Base-by-base conservation (phyloP, 176 grass and related monocot genomes). In the Chloris gayana region DNA sequence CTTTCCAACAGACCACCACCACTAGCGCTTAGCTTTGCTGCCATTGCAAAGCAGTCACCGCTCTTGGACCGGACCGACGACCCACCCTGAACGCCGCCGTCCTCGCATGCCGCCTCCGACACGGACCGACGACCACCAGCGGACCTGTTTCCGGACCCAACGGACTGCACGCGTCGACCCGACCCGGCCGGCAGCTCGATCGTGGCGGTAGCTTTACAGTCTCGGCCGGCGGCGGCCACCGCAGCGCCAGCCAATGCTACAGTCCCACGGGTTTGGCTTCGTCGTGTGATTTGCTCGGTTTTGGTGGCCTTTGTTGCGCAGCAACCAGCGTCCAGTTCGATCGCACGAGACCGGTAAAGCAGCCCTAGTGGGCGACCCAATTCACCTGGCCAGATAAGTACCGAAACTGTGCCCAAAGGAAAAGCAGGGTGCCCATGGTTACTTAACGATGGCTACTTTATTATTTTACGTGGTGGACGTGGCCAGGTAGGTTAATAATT, bases 1-100 rank as follows among this genome's bases (percentile, higher is more conserved):
- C 64, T 54, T 79, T 79, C 64, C 32, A 79, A 79, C 63, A 68
- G 63, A 79, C 63, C 63, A 79, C 77, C 37, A 18, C n/a, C 3
- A 50, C 4, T 44, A 44, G 1, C n/a, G 6, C 0, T 8, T 2
- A 53, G 18, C 50, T 29, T 32, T 61, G 25, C 5, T 29, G 58
- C 11, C 58, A 14, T 29, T 61, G 51, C 51, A 57, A 61, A 61
- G 64, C 64, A 37, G 64, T 66, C 64, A 9, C 45, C 32, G 24
- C 41, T 49, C 44, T 66, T 78, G 30, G 76, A 78, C 76, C 30
- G 22, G 24, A 13, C 18, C 42, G n/a, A n/a, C n/a, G n/a, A 7
- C 29, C 27, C 60, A 13, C 17, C 27, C 18, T 7, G 21, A 5
- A 0, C 2, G 32, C 70, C 30, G 29, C 6, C 8, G 46, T 49